Evolutionary conservation across 179 eudicot species (phyloP).

Genomic region (Nepenthes alata): DNA sequence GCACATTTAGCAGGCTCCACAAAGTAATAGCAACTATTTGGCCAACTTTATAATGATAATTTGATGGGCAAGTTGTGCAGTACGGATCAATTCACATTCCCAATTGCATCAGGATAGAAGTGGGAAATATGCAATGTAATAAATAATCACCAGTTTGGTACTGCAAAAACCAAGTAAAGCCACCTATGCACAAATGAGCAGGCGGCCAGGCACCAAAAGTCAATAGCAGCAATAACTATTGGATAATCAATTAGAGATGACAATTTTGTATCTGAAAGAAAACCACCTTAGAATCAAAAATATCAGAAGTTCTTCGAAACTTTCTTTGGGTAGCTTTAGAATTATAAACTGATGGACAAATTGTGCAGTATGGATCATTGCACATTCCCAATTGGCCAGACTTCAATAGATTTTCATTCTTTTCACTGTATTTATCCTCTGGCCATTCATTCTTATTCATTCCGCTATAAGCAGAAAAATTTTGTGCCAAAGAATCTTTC

Average conservation of each 20-base stretch:
- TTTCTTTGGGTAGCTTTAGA: constrained; percentile 19
- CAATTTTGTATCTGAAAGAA: neutral
- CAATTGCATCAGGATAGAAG: constrained; percentile 14
- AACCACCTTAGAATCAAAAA: constrained; percentile 44
- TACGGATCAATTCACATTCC: constrained; percentile 82
- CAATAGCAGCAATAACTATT: neutral
- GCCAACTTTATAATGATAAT: constrained; percentile 25
- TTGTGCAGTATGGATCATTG: constrained; percentile 75
- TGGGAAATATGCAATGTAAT: no score
- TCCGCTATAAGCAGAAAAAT: constrained; percentile 21
- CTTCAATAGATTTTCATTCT: constrained; percentile 48
- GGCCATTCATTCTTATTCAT: constrained; percentile 16
- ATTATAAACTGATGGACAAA: constrained; percentile 51
- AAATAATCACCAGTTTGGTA: no score
- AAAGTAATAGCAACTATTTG: no score
- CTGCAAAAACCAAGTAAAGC: no score
- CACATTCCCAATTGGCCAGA: constrained; percentile 79
- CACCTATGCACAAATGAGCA: no score
- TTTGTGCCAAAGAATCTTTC: constrained; percentile 17
- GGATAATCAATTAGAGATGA: neutral
- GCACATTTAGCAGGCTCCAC: no score
- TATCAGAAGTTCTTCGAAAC: constrained; percentile 21
- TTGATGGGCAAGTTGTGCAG: constrained; percentile 67
- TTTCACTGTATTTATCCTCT: constrained; percentile 17
- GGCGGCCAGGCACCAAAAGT: neutral